Percentiles rank a stretch among this genome's conserved stretches.
Evolutionary conservation across 1,284 basidiomycete genomes (phyloP).

Genomic region (Hortiboletus rubellus): DNA sequence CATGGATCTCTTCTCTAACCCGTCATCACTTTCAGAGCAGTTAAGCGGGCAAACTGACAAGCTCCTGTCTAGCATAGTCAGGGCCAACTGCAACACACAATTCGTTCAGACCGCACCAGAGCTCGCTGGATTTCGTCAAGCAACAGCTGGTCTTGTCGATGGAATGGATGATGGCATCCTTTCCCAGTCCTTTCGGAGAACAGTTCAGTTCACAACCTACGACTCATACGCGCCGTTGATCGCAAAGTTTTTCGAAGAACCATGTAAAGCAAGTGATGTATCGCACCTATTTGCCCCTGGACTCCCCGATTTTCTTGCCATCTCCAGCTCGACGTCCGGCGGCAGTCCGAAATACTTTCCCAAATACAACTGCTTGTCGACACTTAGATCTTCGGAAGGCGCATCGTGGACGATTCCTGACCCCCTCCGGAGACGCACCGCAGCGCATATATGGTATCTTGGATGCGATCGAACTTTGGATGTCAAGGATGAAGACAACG

Average conservation of each 20-base stretch:
- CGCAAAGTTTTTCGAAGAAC: conserved; percentile 4
- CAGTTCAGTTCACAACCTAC: conserved; percentile 5
- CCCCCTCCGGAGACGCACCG: not conserved
- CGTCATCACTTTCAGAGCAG: not conserved
- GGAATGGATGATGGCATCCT: too few species aligned
- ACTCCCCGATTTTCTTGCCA: conserved; percentile 11
- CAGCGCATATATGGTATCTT: not conserved
- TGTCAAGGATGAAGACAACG: not conserved
- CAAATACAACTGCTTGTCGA: conserved; percentile 1
- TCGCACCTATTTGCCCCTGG: conserved; percentile 18
- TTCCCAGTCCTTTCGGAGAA: too few species aligned
- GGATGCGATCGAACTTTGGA: not conserved
- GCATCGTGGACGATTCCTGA: not conserved
- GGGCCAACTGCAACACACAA: conserved; percentile 13
- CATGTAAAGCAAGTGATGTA: not conserved
- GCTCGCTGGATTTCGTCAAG: not conserved
- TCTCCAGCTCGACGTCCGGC: conserved; percentile 20
- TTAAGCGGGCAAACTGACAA: not conserved
- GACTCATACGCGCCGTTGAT: conserved; percentile 16
- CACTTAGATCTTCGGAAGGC: too few species aligned
- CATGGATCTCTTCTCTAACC: too few species aligned
- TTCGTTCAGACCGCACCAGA: conserved; percentile 7
- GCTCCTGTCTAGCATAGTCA: conserved; percentile 9
- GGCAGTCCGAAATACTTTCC: conserved; percentile 9
- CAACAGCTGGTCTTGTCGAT: too few species aligned